Conservation (phyloP, 2,329 filamentous ascomycete species). For the Colletotrichum coccodes region DNA sequence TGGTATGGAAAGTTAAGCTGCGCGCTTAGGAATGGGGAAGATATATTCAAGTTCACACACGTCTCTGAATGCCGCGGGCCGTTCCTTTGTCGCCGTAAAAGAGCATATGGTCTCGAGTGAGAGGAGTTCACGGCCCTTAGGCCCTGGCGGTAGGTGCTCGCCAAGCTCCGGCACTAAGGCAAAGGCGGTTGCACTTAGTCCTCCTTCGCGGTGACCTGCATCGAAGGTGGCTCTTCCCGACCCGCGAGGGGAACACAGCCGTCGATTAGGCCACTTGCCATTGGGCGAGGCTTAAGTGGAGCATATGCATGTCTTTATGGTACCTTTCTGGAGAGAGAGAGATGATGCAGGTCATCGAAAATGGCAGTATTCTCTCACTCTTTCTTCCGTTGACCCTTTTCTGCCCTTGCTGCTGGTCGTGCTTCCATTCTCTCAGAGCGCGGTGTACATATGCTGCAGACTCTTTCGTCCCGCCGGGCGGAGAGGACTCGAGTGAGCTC, state of each 20-base stretch:
- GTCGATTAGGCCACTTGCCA: not conserved
- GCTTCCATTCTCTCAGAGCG: too few relatives aligned
- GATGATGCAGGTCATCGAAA: not conserved
- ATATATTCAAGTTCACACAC: constrained; percentile 27
- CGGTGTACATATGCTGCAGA: too few relatives aligned
- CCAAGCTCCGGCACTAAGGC: constrained; percentile 14
- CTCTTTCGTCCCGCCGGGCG: too few relatives aligned
- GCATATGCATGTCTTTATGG: constrained; percentile 10
- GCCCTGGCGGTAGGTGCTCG: not conserved
- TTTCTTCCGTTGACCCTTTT: not conserved
- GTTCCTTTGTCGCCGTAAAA: not conserved
- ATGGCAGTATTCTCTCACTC: not conserved
- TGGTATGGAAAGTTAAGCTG: constrained; percentile 20
- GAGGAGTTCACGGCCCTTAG: not conserved
- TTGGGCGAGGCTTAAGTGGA: constrained; percentile 27
- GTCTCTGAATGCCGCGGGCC: not conserved
- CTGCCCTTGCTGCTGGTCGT: not conserved
- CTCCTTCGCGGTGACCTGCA: constrained; percentile 12
- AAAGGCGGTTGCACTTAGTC: not conserved
- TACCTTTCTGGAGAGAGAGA: not conserved
- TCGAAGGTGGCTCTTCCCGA: not conserved
- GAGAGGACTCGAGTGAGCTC: too few relatives aligned
- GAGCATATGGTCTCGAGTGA: not conserved
- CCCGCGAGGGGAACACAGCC: not conserved
- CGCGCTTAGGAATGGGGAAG: constrained; percentile 27